Conservation (phyloP, 441 rosid genomes). For the Gossypium davidsonii region DNA sequence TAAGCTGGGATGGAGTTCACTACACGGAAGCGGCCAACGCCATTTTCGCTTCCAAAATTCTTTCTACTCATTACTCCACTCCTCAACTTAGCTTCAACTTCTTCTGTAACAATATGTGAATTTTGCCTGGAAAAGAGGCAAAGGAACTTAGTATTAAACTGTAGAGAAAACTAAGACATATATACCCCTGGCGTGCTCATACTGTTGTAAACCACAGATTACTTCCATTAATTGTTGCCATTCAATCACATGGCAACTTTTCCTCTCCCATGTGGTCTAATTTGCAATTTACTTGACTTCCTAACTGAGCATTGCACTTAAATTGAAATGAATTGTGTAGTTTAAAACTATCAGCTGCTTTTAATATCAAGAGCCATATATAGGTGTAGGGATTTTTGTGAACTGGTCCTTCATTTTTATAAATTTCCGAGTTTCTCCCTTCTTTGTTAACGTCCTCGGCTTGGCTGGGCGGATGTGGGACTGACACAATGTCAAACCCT, state of each 20-base stretch:
- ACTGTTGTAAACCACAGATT: too few relatives aligned
- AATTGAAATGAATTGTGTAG: too few relatives aligned
- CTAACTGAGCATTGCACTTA: too few relatives aligned
- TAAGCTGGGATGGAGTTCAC: slow-evolving; percentile 68
- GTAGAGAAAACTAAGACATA: not conserved
- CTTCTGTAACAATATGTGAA: slow-evolving; percentile 24
- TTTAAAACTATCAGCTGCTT: not conserved
- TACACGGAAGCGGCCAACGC: slow-evolving; percentile 62
- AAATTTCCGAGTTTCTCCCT: too few relatives aligned
- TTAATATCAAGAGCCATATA: not conserved
- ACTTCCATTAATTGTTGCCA: too few relatives aligned
- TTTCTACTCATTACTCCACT: slow-evolving; percentile 32
- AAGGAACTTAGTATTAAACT: not conserved
- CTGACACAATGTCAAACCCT: not conserved
- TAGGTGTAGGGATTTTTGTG: not conserved
- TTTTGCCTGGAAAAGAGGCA: not conserved
- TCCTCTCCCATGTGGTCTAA: too few relatives aligned
- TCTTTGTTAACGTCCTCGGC: not conserved
- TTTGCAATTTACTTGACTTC: too few relatives aligned
- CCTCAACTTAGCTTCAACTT: slow-evolving; percentile 26
- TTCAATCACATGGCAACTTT: too few relatives aligned
- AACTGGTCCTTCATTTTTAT: too few relatives aligned
- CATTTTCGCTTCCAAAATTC: slow-evolving; percentile 29
- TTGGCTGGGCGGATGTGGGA: not conserved
- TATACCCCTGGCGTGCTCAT: too few relatives aligned